phyloP scores from a whole-genome alignment of 257 asterid genomes.

The Vinca minor region DNA sequence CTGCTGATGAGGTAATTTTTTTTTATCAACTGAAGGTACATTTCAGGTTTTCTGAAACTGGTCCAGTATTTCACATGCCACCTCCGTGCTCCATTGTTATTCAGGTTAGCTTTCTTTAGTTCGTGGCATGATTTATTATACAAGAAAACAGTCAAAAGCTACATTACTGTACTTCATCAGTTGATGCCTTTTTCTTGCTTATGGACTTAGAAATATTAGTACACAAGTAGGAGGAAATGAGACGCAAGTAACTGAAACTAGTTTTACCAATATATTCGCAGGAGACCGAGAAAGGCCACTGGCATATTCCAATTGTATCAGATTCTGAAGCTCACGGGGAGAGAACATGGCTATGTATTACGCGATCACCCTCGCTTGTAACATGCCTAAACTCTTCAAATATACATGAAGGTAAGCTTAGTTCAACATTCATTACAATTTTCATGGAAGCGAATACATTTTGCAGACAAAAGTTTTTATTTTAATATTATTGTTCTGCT shows the following conservation, averaged over 20 bases:
- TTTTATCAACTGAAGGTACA: conserved; percentile 47
- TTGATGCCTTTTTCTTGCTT: background rate
- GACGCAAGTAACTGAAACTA: background rate
- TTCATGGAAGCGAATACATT: background rate
- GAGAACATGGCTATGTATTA: conserved; percentile 64
- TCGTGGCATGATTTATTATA: background rate
- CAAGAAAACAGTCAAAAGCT: background rate
- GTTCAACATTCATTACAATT: background rate
- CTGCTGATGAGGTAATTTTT: conserved; percentile 14
- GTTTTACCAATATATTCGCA: conserved; percentile 21
- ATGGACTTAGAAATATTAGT: background rate
- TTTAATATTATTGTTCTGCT: background rate
- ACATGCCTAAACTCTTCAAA: conserved; percentile 25
- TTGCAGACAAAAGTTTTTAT: background rate
- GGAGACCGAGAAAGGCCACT: conserved; percentile 81
- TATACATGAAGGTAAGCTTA: conserved; percentile 29
- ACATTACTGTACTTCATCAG: background rate
- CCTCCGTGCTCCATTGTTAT: conserved; percentile 85
- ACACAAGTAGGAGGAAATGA: background rate
- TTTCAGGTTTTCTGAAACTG: conserved; percentile 57
- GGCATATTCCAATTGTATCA: conserved; percentile 75
- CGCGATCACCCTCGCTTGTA: conserved; percentile 36
- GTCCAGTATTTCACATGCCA: conserved; percentile 73
- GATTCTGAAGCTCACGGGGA: conserved; percentile 51
- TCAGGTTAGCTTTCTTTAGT: conserved; percentile 44